Evolutionary conservation across 352 stramenopile species (phyloP), one percentile per base, ranked within the genome.

Genomic region (Thraustochytrium striatum): DNA sequence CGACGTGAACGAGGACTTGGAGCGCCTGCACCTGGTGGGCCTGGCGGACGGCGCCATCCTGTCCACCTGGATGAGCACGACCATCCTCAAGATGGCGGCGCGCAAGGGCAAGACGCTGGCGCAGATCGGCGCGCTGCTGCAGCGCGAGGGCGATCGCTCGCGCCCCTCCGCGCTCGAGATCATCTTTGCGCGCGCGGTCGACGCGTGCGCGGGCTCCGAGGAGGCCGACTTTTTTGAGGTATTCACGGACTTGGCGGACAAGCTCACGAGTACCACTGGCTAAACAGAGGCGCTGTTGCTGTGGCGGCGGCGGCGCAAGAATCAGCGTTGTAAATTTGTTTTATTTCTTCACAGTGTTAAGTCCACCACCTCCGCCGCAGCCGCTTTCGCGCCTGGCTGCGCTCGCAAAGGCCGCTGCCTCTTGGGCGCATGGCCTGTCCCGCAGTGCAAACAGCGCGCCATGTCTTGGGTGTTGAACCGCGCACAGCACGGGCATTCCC

Each of bases 11-110:
- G 84, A 84, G 0, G 90, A 94, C 69, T 88, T 89, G 0, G 72
- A 73, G 0, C 83, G 91, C 55, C 79, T 94, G 25, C 88, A 89
- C 58, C 84, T 85, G 19, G 80, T 93, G 35, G 87, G 86, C 2
- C 90, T 95, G 16, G 87, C 91, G 36, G 90, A 94, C 79, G 90
- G 91, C 78, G 89, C 86, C 78, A 84, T 93, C 50, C 85, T 87
- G 57, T 92, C 89, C 47, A 91, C 93, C 88, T 89, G 88, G 78
- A 84, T 94, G 57, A 90, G 85, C 82, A 94, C 90, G 3, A 72
- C 82, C 41, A 36, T 94, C 73, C 84, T 95, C 36, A 83, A 94
- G 83, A 86, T 87, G 53, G 89, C 88, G 11, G 90, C 90, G 2
- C 86, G 90, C 35, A 85, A 85, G 3, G 89, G 89, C n/a, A 92